Evolutionary conservation across 2,329 filamentous ascomycete species (phyloP).

Genomic region (Diaporthe destruens): DNA sequence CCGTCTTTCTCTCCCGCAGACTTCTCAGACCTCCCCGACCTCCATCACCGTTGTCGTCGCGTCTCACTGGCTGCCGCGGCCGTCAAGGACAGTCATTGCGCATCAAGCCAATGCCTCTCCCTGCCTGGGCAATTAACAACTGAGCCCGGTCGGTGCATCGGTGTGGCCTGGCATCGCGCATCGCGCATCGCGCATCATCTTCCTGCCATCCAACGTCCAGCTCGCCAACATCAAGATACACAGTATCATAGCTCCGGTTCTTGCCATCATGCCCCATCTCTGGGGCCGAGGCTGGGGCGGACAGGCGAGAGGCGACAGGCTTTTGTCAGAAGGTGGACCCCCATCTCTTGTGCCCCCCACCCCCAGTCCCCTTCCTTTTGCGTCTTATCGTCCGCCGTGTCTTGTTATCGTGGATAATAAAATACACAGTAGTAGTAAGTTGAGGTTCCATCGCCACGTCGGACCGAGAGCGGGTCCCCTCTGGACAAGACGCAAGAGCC

Average conservation of each 20-base stretch:
- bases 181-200: no score
- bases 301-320: background rate
- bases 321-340: conserved; percentile 3
- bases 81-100: background rate
- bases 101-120: background rate
- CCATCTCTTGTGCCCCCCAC: background rate
- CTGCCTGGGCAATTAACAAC: background rate
- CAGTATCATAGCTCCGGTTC: background rate
- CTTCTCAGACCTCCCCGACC: conserved; percentile 7
- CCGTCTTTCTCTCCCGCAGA: background rate
- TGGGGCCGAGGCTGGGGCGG: conserved; percentile 20
- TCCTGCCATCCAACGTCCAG: background rate
- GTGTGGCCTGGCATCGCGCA: background rate
- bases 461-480: conserved; percentile 21
- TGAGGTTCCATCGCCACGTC: conserved; percentile 28
- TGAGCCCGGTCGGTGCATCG: no score
- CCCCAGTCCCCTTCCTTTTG: background rate
- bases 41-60: background rate
- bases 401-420: conserved; percentile 9
- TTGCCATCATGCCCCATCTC: background rate
- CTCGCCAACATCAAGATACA: background rate
- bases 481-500: background rate
- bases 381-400: conserved; percentile 2
- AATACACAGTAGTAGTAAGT: background rate
- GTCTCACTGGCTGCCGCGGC: background rate